These are phyloP conservation scores for Panellus pusillus DNA, from an alignment of 768 basidiomycete genomes.

Conservation along the genomic window DNA sequence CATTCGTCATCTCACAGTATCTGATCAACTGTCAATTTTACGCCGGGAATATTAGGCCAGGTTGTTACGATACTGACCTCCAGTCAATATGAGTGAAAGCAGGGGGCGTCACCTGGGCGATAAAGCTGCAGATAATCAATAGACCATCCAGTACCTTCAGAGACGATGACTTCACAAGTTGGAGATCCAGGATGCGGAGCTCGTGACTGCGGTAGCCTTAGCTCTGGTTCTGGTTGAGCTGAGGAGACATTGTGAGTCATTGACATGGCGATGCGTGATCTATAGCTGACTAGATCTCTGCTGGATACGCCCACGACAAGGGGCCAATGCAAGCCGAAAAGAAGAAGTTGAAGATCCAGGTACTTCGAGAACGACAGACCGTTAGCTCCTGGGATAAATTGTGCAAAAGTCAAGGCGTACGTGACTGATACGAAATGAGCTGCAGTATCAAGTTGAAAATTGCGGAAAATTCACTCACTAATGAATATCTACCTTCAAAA, in stretches of 20 bases:
- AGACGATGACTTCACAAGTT: conserved; percentile 34
- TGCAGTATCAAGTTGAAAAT: neutral
- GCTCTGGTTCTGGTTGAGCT: conserved; percentile 44
- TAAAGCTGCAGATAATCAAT: conserved; percentile 31
- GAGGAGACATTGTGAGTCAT: neutral
- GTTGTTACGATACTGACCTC: conserved; percentile 31
- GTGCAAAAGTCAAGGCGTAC: conserved; percentile 15
- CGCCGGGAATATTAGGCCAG: neutral
- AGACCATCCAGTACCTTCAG: neutral
- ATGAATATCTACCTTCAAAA: conserved; percentile 37
- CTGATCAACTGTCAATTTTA: conserved; percentile 9
- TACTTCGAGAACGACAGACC: conserved; percentile 24
- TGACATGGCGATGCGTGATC: neutral
- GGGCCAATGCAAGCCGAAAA: conserved; percentile 47
- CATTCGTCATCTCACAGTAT: conserved; percentile 26
- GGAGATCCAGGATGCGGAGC: conserved; percentile 45
- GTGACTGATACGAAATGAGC: conserved; percentile 21
- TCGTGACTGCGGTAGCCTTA: conserved; percentile 45
- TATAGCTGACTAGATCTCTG: conserved; percentile 35
- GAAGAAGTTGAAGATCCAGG: conserved; percentile 50
- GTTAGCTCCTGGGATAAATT: neutral
- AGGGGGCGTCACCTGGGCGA: conserved; percentile 44
- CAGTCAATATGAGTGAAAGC: conserved; percentile 42
- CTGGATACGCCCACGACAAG: conserved; percentile 46
- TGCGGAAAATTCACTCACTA: conserved; percentile 26